Percentiles rank a stretch among this genome's conserved stretches.
phyloP scores from a whole-genome alignment of 2,329 filamentous ascomycete species.

The Venturia carpophila region DNA sequence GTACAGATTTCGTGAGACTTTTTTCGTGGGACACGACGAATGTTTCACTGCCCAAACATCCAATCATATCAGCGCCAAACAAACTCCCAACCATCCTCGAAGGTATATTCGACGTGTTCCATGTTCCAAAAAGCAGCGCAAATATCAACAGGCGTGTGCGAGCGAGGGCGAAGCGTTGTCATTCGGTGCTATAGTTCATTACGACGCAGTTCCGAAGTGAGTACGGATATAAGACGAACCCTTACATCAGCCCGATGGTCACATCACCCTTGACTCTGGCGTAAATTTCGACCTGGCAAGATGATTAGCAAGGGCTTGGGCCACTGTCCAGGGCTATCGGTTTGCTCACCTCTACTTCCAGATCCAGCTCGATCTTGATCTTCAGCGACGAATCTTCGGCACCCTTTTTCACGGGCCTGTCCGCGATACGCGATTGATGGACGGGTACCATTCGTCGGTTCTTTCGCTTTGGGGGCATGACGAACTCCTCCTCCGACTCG shows the following conservation, averaged over 20 bases:
- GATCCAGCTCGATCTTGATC: slow-evolving; percentile 38
- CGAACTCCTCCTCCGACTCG: slow-evolving; percentile 36
- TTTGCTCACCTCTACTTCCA: slow-evolving; percentile 27
- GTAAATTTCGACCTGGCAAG: slow-evolving; percentile 26
- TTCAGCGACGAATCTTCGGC: slow-evolving; percentile 34
- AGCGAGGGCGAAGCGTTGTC: background rate
- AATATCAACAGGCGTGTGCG: background rate
- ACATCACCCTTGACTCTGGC: slow-evolving; percentile 29
- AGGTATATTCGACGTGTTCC: background rate
- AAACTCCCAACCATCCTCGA: background rate
- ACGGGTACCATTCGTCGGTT: slow-evolving; percentile 26
- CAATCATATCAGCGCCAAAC: background rate
- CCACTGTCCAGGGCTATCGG: too few species aligned
- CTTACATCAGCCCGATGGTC: slow-evolving; percentile 28
- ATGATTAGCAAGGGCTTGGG: background rate
- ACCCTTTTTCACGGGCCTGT: slow-evolving; percentile 30
- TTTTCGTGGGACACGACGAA: background rate
- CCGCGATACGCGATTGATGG: slow-evolving; percentile 34
- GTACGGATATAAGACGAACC: background rate
- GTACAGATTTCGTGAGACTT: slow-evolving; percentile 4
- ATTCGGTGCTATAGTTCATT: slow-evolving; percentile 11
- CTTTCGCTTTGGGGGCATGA: slow-evolving; percentile 18
- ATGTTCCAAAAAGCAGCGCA: background rate
- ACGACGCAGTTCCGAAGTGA: background rate
- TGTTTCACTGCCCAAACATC: background rate